Conservation (phyloP, 2,329 filamentous ascomycete species). For the Ophiostoma ulmi region DNA sequence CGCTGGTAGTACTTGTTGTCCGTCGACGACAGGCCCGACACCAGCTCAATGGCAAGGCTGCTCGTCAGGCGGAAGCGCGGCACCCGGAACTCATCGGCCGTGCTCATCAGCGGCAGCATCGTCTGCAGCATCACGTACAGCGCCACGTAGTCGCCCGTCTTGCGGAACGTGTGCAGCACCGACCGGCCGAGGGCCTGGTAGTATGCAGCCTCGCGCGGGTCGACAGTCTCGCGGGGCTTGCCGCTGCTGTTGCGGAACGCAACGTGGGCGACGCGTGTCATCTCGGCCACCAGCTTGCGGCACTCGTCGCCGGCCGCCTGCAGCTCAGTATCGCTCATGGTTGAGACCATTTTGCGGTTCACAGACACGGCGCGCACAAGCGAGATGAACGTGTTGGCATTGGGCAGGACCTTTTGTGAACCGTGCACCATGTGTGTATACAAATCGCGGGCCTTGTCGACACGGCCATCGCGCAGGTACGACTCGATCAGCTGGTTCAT, state of each 20-base stretch:
- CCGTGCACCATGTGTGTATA: conserved; percentile 50
- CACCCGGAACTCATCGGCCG: neutral
- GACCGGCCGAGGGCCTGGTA: conserved; percentile 33
- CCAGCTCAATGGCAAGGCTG: conserved; percentile 35
- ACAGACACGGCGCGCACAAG: conserved; percentile 58
- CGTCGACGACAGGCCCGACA: conserved; percentile 28
- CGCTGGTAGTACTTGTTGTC: conserved; percentile 17
- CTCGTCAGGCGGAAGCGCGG: conserved; percentile 31
- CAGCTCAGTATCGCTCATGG: conserved; percentile 17
- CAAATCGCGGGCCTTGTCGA: conserved; percentile 49
- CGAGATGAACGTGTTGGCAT: conserved; percentile 63
- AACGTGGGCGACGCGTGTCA: conserved; percentile 31
- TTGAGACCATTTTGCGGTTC: conserved; percentile 41
- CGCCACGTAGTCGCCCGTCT: conserved; percentile 44
- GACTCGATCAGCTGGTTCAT: conserved; percentile 73
- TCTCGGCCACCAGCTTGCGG: conserved; percentile 33
- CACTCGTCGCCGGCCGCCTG: conserved; percentile 27
- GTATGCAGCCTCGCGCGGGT: conserved; percentile 28
- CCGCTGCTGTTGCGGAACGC: conserved; percentile 12
- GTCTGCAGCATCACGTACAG: conserved; percentile 41
- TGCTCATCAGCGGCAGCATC: conserved; percentile 31
- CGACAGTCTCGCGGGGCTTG: conserved; percentile 23
- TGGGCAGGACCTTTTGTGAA: conserved; percentile 46
- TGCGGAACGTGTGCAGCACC: conserved; percentile 38
- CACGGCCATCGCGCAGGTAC: conserved; percentile 55